Conservation (phyloP, 1,139 yeast species). For the Candida freyschussii region DNA sequence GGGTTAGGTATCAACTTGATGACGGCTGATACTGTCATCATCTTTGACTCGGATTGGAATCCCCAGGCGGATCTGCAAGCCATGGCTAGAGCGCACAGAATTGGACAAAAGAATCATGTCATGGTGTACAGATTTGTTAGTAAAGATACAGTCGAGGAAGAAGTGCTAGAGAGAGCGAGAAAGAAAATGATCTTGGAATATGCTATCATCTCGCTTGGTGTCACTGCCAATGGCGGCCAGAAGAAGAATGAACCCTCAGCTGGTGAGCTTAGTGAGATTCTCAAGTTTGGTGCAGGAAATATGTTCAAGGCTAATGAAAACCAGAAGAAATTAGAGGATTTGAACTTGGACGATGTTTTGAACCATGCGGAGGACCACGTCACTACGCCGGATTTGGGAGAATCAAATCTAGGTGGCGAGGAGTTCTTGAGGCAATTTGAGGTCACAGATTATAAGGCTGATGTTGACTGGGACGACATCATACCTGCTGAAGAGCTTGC, state of each 20-base stretch:
- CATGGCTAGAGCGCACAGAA: conserved; percentile 99
- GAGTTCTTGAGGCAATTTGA: conserved; percentile 96
- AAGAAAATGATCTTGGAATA: conserved; percentile 97
- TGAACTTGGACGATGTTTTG: conserved; percentile 92
- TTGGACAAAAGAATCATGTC: conserved; percentile 97
- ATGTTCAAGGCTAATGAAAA: conserved; percentile 93
- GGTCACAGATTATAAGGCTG: conserved; percentile 97
- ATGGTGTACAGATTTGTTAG: conserved; percentile 95
- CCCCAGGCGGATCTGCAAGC: conserved; percentile 99
- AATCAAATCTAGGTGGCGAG: conserved; percentile 95
- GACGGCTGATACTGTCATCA: conserved; percentile 98
- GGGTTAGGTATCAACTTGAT: conserved; percentile 95
- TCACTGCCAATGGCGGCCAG: conserved; percentile 51
- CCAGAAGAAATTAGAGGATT: conserved; percentile 90
- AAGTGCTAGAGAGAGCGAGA: conserved; percentile 92
- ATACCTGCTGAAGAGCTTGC: conserved; percentile 92
- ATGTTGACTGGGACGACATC: conserved; percentile 98
- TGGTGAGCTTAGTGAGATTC: conserved; percentile 84
- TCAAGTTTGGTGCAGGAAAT: conserved; percentile 97
- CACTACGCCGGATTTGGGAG: conserved; percentile 95
- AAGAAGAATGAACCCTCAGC: conserved; percentile 71
- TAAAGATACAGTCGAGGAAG: conserved; percentile 96
- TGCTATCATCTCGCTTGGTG: conserved; percentile 94
- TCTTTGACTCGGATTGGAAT: conserved; percentile 98
- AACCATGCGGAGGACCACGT: conserved; percentile 97